A percentile compares a stretch with the other conserved stretches of the same genome.
Evolutionary conservation across 176 grass and related monocot genomes (phyloP).

Genomic region (Rhynchospora tenuis): DNA sequence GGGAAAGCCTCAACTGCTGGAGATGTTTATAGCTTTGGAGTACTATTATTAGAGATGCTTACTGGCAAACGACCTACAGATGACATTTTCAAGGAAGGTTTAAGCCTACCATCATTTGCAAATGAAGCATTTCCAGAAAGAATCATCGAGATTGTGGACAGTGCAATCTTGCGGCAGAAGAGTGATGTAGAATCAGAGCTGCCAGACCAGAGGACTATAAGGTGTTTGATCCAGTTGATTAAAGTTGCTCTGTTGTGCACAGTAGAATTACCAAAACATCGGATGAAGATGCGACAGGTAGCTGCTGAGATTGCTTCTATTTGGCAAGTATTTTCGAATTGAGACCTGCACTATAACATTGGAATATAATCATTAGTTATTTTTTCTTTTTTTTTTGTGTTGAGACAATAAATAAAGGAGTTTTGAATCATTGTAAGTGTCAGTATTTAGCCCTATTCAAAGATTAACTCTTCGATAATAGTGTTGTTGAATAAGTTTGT

Average conservation of each 20-base stretch:
- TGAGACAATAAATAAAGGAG: not conserved
- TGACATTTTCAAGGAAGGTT: slow-evolving; percentile 13
- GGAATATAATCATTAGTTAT: not conserved
- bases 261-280: slow-evolving; percentile 17
- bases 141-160: slow-evolving; percentile 2
- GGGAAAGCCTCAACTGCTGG: slow-evolving; percentile 17
- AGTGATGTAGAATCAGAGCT: not conserved
- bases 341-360: not conserved
- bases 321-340: slow-evolving; percentile 9
- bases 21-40: slow-evolving; percentile 18
- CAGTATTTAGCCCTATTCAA: not conserved
- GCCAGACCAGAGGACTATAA: slow-evolving; percentile 8
- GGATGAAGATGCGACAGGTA: slow-evolving; percentile 28
- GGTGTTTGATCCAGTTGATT: slow-evolving; percentile 24
- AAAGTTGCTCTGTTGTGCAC: slow-evolving; percentile 33
- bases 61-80: slow-evolving; percentile 18
- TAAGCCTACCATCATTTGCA: not conserved
- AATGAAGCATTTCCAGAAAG: slow-evolving; percentile 10
- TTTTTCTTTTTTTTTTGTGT: not conserved
- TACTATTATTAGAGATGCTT: slow-evolving; percentile 15
- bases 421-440: not conserved
- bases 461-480: not conserved
- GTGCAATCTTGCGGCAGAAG: slow-evolving; percentile 6
- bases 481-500: too few species aligned
- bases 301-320: slow-evolving; percentile 9